A percentile compares a stretch with the other conserved stretches of the same genome.
phyloP scores from a whole-genome alignment of 257 asterid species.

The Catharanthus roseus region DNA sequence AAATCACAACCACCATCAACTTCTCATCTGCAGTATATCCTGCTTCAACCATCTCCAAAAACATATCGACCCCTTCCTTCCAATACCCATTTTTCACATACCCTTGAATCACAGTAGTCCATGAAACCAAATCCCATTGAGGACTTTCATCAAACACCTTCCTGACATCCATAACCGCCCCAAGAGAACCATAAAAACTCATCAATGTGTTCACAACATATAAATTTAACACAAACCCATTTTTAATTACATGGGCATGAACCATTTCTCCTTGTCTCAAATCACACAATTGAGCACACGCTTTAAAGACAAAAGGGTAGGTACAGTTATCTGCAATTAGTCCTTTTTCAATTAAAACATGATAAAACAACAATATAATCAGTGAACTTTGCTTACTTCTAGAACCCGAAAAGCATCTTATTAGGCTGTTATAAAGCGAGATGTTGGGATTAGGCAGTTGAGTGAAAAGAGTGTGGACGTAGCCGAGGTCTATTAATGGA shows the following conservation, averaged over 20 bases:
- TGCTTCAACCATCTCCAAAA: constrained; percentile 26
- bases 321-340: constrained; percentile 32
- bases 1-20: constrained; percentile 40
- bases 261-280: constrained; percentile 27
- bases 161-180: constrained; percentile 18
- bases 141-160: constrained; percentile 36
- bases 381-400: constrained; percentile 14
- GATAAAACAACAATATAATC: constrained; percentile 20
- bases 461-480: constrained; percentile 24
- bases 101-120: constrained; percentile 43
- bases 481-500: constrained; percentile 24
- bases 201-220: constrained; percentile 35
- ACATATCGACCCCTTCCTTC: constrained; percentile 29
- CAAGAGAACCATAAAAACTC: constrained; percentile 32
- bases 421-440: constrained; percentile 21
- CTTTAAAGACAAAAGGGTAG: constrained; percentile 38
- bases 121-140: constrained; percentile 33
- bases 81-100: constrained; percentile 30
- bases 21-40: constrained; percentile 33
- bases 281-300: constrained; percentile 28
- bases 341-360: constrained; percentile 25
- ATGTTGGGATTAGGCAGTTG: constrained; percentile 20
- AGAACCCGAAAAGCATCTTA: constrained; percentile 18
- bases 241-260: constrained; percentile 33
- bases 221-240: constrained; percentile 30